Evolutionary conservation across 2,329 filamentous ascomycete species (phyloP), one percentile per base, ranked within the genome.

Genomic region (Claviceps pusilla): DNA sequence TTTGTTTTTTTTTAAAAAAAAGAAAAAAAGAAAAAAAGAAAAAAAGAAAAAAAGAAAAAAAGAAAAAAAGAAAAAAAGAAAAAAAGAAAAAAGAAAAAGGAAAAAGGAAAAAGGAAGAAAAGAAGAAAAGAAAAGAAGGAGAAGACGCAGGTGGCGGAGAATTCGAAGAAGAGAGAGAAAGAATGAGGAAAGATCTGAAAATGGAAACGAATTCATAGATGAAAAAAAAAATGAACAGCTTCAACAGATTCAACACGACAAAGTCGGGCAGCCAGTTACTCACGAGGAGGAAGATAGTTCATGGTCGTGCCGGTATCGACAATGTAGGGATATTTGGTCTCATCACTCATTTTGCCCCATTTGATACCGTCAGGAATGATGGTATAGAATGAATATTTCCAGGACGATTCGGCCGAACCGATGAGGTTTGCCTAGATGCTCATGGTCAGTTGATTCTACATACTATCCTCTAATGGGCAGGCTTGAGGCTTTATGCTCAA

Each of bases 231-330:
- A 19, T 19, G 19, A 19, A 19, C 19, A 19, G 19, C 19, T 19
- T 19, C 19, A 19, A 19, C 31, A 5, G 3, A 6, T 37, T 37
- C 35, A 19, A 43, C 42, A 43, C 3, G n/a, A 1, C 42, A 43
- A 9, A 3, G 14, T 42, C 10, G 6, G 12, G 37, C 12, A 10
- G 24, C 7, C 37, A 28, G 19, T 11, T 29, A 65, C 71, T 67
- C 59, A 76, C 75, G 64, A 11, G 71, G 70, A 11, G 76, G 76
- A 1, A 78, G 62, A 57, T 76, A 74, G 57, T 72, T 73, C 61
- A 77, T 68, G 0, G 76, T 75, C 1, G 76, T 78, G 37, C 74
- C 74, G 16, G 72, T 76, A 62, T 79, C 76, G 51, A 78, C 65
- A 52, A 79, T 75, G 59, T 72, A 76, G 4, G 73, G 73, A 53